Percentiles rank a stretch among this genome's conserved stretches.
Conservation (phyloP, 306 rosid genomes). For the Acacia crassicarpa region DNA sequence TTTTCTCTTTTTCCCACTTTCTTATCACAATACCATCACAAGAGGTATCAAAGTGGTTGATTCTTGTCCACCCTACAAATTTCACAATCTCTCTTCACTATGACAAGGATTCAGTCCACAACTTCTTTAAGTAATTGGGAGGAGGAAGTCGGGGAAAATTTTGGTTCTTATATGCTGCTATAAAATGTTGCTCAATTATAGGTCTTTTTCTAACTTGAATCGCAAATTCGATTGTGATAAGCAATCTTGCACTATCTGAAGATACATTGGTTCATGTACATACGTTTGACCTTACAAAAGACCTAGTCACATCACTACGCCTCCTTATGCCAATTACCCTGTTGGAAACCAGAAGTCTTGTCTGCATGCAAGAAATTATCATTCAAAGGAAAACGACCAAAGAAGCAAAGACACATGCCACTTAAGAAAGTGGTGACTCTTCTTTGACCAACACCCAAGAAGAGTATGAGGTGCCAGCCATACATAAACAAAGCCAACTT, state of each 20-base stretch:
- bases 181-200: not conserved
- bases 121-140: not conserved
- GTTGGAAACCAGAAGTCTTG: not conserved
- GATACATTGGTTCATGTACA: not conserved
- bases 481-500: not conserved
- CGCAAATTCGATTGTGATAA: not conserved
- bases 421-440: not conserved
- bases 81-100: not conserved
- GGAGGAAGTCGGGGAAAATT: not conserved
- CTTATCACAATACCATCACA: not conserved
- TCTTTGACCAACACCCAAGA: not conserved
- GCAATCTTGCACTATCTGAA: not conserved
- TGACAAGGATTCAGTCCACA: not conserved
- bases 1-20: not conserved
- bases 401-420: not conserved
- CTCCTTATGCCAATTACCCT: not conserved
- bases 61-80: too few species aligned
- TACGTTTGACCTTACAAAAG: not conserved
- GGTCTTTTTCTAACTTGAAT: not conserved
- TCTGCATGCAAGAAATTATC: not conserved
- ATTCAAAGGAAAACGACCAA: not conserved
- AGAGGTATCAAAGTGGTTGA: too few species aligned
- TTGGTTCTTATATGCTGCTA: not conserved
- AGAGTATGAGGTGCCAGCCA: not conserved
- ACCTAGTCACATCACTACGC: not conserved